phyloP scores from a whole-genome alignment of 768 basidiomycete species.

The Rhodosporidiobolus sp. region DNA sequence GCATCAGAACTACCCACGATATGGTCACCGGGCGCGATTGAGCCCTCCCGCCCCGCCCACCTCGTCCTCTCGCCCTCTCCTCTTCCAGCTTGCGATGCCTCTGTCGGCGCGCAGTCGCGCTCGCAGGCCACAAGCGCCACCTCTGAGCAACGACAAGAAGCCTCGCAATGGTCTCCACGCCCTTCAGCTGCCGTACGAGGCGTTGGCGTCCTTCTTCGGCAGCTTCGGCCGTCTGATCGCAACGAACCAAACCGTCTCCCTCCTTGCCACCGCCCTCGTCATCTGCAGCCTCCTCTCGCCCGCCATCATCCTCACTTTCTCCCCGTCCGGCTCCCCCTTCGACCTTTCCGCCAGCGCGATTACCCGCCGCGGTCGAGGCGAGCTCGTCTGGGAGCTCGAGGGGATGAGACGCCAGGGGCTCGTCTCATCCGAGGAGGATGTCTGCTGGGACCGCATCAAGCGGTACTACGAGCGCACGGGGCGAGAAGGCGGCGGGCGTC shows the following conservation, averaged over 20 bases:
- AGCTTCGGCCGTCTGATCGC: constrained; percentile 49
- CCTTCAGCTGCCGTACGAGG: not conserved
- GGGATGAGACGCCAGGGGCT: constrained; percentile 59
- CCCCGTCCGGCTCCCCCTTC: constrained; percentile 62
- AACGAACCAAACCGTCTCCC: constrained; percentile 82
- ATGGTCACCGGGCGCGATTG: not conserved
- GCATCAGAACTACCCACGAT: constrained; percentile 39
- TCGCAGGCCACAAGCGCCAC: not conserved
- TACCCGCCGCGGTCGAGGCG: constrained; percentile 58
- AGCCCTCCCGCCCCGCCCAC: not conserved
- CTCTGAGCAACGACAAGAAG: not conserved
- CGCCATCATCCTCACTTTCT: constrained; percentile 78
- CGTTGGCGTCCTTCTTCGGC: not conserved
- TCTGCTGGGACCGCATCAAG: constrained; percentile 59
- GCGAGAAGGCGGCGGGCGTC: constrained; percentile 65
- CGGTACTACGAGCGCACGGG: constrained; percentile 68
- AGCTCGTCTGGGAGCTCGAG: constrained; percentile 55
- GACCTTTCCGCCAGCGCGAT: constrained; percentile 55
- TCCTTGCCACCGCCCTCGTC: constrained; percentile 65
- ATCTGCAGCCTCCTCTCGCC: constrained; percentile 69
- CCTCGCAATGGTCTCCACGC: too few relatives aligned
- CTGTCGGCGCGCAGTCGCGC: not conserved
- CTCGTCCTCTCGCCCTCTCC: not conserved
- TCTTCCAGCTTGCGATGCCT: not conserved
- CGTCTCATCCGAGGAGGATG: constrained; percentile 66